These are phyloP conservation scores for Salix caprea DNA, from an alignment of 345 rosid genomes.

Conservation along the genomic window DNA sequence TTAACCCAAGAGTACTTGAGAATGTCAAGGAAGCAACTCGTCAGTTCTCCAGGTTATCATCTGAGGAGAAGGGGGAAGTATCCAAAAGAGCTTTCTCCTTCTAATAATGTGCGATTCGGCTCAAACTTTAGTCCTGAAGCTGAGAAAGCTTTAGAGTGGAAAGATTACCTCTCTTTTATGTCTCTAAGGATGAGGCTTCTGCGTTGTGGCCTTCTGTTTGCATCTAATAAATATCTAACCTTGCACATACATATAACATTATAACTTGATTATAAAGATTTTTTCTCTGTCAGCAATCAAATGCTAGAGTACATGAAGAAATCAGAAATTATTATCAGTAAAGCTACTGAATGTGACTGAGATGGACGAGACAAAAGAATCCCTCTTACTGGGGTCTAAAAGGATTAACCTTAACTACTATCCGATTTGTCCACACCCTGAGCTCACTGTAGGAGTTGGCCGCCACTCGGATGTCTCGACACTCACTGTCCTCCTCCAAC, in stretches of 20 bases:
- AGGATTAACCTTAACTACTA: conserved; percentile 41
- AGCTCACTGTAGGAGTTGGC: conserved; percentile 38
- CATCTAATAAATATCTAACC: conserved; percentile 19
- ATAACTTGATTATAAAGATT: neutral
- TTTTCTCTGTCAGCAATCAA: neutral
- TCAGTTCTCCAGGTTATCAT: conserved; percentile 10
- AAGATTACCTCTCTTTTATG: conserved; percentile 48
- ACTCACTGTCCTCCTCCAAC: too few species aligned
- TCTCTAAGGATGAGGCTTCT: conserved; percentile 39
- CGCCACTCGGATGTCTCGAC: conserved; percentile 29
- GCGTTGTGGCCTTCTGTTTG: conserved; percentile 42
- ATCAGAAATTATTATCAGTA: neutral
- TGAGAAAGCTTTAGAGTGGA: conserved; percentile 50
- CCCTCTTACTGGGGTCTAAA: conserved; percentile 34
- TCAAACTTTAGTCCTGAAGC: conserved; percentile 39
- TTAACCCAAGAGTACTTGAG: conserved; percentile 19
- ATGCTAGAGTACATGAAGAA: neutral
- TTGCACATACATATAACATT: neutral
- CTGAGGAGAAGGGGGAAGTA: conserved; percentile 13
- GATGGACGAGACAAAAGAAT: conserved; percentile 12
- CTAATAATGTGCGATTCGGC: conserved; percentile 31
- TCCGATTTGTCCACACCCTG: conserved; percentile 44
- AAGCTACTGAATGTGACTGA: neutral
- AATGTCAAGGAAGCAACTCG: conserved; percentile 5
- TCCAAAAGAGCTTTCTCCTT: conserved; percentile 15